Evolutionary conservation across 1,284 basidiomycete genomes (phyloP).

Genomic region (Tremellales sp.): DNA sequence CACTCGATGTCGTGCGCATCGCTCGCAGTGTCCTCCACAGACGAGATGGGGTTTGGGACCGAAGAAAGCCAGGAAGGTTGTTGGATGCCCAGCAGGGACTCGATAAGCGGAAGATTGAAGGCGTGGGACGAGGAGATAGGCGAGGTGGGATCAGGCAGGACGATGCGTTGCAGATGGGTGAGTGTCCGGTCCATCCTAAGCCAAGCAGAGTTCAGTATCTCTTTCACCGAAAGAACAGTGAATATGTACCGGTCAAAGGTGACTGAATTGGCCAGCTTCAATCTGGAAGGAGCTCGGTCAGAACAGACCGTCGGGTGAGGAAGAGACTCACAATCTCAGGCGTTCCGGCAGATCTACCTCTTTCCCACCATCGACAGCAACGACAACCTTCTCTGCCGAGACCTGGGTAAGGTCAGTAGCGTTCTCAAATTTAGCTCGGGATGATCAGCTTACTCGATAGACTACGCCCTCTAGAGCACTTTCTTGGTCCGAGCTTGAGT

Average conservation of each 20-base stretch:
- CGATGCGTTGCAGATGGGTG: constrained; percentile 57
- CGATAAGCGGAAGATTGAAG: constrained; percentile 51
- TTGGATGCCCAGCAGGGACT: constrained; percentile 64
- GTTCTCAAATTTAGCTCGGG: neutral
- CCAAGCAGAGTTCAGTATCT: neutral
- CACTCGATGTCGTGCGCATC: constrained; percentile 54
- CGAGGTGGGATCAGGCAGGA: constrained; percentile 24
- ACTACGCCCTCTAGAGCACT: constrained; percentile 66
- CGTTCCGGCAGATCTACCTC: constrained; percentile 77
- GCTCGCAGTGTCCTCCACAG: neutral
- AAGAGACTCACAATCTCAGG: constrained; percentile 57
- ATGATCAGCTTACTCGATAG: constrained; percentile 58
- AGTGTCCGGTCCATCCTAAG: constrained; percentile 78
- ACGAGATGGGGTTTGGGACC: constrained; percentile 6
- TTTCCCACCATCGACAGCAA: constrained; percentile 65
- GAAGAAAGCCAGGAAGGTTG: constrained; percentile 27
- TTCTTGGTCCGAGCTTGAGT: constrained; percentile 26
- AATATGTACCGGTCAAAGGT: constrained; percentile 74
- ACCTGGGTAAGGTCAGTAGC: constrained; percentile 53
- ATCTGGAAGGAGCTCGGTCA: constrained; percentile 32
- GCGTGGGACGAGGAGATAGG: constrained; percentile 1
- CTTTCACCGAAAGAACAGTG: neutral
- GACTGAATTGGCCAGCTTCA: constrained; percentile 86
- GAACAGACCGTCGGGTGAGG: neutral
- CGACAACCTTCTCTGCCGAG: constrained; percentile 67